These are phyloP conservation scores for Cystofilobasidium bisporidii DNA, from an alignment of 768 basidiomycete species.

Conservation along the genomic window DNA sequence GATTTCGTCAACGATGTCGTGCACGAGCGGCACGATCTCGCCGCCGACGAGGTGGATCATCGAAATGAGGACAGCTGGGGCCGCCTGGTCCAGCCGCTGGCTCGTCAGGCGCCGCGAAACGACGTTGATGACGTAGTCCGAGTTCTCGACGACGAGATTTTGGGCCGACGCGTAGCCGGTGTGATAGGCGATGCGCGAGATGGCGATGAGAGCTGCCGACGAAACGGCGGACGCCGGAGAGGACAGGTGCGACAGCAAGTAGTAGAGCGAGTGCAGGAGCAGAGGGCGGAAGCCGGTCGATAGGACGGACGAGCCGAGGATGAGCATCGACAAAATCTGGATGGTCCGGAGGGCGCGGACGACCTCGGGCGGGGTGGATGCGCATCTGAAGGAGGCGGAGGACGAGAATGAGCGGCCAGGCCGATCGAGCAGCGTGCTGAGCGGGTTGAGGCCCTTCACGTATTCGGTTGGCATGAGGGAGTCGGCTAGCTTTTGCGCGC, in stretches of 20 bases:
- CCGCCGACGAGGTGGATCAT: constrained; percentile 78
- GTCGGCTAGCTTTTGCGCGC: constrained; percentile 38
- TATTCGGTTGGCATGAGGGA: constrained; percentile 50
- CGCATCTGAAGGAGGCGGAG: constrained; percentile 30
- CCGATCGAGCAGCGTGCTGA: constrained; percentile 48
- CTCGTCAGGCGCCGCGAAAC: constrained; percentile 73
- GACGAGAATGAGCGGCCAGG: constrained; percentile 35
- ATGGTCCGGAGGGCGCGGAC: not conserved
- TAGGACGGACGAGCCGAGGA: constrained; percentile 61
- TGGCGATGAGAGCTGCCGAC: constrained; percentile 60
- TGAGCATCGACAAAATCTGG: constrained; percentile 55
- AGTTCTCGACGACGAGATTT: constrained; percentile 83
- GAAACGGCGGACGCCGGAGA: constrained; percentile 45
- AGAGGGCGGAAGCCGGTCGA: constrained; percentile 60
- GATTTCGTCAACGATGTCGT: constrained; percentile 92
- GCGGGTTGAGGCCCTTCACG: constrained; percentile 54
- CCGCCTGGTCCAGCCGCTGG: constrained; percentile 68
- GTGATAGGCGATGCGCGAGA: constrained; percentile 59
- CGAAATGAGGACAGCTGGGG: constrained; percentile 74
- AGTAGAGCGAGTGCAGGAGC: constrained; percentile 72
- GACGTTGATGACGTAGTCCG: constrained; percentile 89
- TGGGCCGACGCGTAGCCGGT: constrained; percentile 81
- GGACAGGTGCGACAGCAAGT: constrained; percentile 72
- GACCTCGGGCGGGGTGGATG: constrained; percentile 7
- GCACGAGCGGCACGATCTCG: constrained; percentile 76